Evolutionary conservation across 306 rosid species (phyloP).

Genomic region (Hippophae gyantsensis): DNA sequence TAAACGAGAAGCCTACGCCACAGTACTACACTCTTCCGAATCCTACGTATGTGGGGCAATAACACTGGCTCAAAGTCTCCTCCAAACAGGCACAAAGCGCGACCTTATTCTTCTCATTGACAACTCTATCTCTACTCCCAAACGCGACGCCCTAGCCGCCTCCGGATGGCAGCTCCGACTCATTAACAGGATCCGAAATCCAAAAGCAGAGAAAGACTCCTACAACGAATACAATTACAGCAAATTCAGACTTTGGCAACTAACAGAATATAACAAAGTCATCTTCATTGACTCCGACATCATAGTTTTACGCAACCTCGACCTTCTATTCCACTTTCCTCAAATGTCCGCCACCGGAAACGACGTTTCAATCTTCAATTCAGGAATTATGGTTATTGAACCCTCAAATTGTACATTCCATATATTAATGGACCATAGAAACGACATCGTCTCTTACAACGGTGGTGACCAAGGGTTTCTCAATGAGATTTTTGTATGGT

Average conservation of each 20-base stretch:
- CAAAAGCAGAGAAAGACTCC: conserved; percentile 44
- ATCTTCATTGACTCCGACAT: conserved; percentile 85
- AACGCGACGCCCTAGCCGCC: conserved; percentile 39
- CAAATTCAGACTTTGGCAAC: conserved; percentile 90
- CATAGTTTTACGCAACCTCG: conserved; percentile 67
- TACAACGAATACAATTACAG: conserved; percentile 95
- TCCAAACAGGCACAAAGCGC: conserved; percentile 59
- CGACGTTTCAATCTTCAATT: conserved; percentile 74
- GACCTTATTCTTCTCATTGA: conserved; percentile 75
- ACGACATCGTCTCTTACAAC: conserved; percentile 63
- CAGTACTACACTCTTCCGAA: conserved; percentile 69
- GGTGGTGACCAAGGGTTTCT: conserved; percentile 94
- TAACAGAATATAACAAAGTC: conserved; percentile 59
- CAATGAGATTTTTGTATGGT: conserved; percentile 92
- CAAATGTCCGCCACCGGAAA: conserved; percentile 83
- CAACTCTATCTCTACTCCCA: conserved; percentile 42
- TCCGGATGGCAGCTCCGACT: conserved; percentile 73
- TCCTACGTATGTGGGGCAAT: conserved; percentile 88
- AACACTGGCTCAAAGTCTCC: conserved; percentile 68
- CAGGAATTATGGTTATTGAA: conserved; percentile 86
- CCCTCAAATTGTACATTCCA: conserved; percentile 81
- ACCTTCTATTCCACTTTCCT: conserved; percentile 77
- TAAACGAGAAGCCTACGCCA: conserved; percentile 78
- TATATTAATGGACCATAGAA: conserved; percentile 36
- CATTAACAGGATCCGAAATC: conserved; percentile 73